Conservation (phyloP, 139 green algal species). For the Chlamydomonas incerta region DNA sequence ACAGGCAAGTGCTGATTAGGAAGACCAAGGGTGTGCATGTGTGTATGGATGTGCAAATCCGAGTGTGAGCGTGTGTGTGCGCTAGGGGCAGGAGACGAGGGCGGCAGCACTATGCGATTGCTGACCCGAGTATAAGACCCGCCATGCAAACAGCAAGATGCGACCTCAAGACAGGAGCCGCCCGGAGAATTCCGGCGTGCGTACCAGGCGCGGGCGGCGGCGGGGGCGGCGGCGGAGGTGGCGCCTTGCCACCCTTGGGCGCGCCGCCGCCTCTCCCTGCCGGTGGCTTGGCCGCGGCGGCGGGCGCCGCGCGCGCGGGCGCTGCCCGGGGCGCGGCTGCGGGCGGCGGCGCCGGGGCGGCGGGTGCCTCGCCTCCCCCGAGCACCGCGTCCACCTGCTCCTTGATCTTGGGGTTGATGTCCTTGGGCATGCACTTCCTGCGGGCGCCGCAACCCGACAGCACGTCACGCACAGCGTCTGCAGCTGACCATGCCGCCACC, state of each 20-base stretch:
- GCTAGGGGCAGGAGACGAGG: too few relatives aligned
- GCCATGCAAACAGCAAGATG: too few relatives aligned
- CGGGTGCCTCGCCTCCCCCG: conserved; percentile 21
- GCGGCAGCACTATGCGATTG: too few relatives aligned
- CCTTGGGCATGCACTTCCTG: conserved; percentile 71
- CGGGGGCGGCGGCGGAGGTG: conserved; percentile 1
- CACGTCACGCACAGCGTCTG: too few relatives aligned
- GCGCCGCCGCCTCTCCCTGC: neutral
- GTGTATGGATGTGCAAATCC: too few relatives aligned
- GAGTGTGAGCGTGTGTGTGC: too few relatives aligned
- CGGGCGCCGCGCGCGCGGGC: neutral
- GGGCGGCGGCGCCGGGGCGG: conserved; percentile 8
- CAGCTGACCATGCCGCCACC: too few relatives aligned
- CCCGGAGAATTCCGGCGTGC: too few relatives aligned
- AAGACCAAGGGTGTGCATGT: neutral
- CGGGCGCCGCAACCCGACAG: too few relatives aligned
- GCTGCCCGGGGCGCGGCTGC: neutral
- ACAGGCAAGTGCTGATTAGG: too few relatives aligned
- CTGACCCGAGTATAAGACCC: too few relatives aligned
- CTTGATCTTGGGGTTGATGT: conserved; percentile 87
- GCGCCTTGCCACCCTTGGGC: neutral
- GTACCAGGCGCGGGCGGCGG: conserved; percentile 31
- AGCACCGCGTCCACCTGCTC: conserved; percentile 81
- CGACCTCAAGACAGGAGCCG: too few relatives aligned
- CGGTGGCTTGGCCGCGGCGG: neutral